Percentiles rank a stretch among this genome's conserved stretches.
These are phyloP conservation scores for Candida freyschussii DNA, from an alignment of 1,139 yeast species.

Conservation along the genomic window DNA sequence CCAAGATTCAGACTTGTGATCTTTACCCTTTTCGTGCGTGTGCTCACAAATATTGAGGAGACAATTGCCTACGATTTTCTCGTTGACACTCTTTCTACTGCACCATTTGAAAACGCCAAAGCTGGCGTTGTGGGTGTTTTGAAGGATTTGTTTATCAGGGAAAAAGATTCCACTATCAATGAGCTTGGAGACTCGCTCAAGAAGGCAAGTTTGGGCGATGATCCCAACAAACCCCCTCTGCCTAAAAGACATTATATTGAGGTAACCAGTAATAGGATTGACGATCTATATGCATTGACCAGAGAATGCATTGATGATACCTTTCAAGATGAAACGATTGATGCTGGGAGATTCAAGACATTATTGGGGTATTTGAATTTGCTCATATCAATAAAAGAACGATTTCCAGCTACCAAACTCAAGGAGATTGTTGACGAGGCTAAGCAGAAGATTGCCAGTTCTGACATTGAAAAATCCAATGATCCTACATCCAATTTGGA, in stretches of 20 bases:
- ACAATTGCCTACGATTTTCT: conserved; percentile 55
- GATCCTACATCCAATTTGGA: conserved; percentile 34
- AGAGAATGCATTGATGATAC: conserved; percentile 33
- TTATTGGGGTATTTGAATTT: conserved; percentile 53
- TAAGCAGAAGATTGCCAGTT: conserved; percentile 7
- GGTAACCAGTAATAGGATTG: conserved; percentile 35
- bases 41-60: conserved; percentile 55
- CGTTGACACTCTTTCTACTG: conserved; percentile 57
- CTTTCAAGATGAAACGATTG: conserved; percentile 24
- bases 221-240: conserved; percentile 21
- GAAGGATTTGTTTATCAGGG: conserved; percentile 52
- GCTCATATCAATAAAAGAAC: conserved; percentile 39
- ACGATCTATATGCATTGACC: conserved; percentile 38
- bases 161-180: conserved; percentile 6
- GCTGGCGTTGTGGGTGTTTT: conserved; percentile 59
- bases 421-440: conserved; percentile 13
- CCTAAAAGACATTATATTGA: conserved; percentile 35
- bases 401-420: conserved; percentile 27
- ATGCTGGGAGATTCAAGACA: conserved; percentile 32
- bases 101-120: conserved; percentile 62
- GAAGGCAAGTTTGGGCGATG: conserved; percentile 4
- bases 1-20: conserved; percentile 25
- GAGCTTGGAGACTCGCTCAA: conserved; percentile 8
- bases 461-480: conserved; percentile 18
- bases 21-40: conserved; percentile 48